phyloP scores from a whole-genome alignment of 2,329 filamentous ascomycete species.

The Tolypocladium nubicola region DNA sequence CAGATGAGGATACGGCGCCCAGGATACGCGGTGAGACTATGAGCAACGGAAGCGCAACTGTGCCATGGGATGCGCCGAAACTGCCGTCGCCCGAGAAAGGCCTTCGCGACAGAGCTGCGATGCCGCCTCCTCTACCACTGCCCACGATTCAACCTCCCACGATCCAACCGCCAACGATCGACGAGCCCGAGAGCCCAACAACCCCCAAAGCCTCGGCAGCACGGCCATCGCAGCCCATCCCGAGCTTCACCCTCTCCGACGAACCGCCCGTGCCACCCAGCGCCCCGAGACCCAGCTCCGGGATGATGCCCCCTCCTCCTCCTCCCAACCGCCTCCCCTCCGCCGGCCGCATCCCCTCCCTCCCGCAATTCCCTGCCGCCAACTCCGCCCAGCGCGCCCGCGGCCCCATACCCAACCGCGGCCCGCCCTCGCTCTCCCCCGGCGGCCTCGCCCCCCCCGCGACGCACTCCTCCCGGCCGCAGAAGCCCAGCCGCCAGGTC shows the following conservation, averaged over 20 bases:
- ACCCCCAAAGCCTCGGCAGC: conserved; percentile 38
- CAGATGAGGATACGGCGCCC: not conserved
- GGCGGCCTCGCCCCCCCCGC: conserved; percentile 46
- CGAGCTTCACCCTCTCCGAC: conserved; percentile 31
- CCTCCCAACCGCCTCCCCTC: conserved; percentile 15
- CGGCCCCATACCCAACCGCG: conserved; percentile 31
- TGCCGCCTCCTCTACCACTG: conserved; percentile 25
- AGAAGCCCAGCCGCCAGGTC: conserved; percentile 58
- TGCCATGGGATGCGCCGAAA: not conserved
- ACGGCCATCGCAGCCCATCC: conserved; percentile 21
- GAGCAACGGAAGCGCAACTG: not conserved
- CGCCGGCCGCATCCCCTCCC: conserved; percentile 18
- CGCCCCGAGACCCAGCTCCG: not conserved
- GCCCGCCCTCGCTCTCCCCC: conserved; percentile 13
- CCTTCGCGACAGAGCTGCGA: conserved; percentile 19
- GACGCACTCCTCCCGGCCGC: conserved; percentile 38
- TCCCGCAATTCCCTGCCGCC: conserved; percentile 36
- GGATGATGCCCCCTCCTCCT: conserved; percentile 21
- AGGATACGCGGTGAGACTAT: not conserved
- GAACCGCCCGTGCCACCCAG: conserved; percentile 6
- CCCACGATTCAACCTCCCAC: conserved; percentile 6
- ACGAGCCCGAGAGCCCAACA: conserved; percentile 28
- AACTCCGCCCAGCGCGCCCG: conserved; percentile 41
- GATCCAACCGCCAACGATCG: conserved; percentile 9
- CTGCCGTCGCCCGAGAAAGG: conserved; percentile 1